A percentile compares a stretch with the other conserved stretches of the same genome.
Conservation (phyloP, 148 eudicot species). For the Silene conica region DNA sequence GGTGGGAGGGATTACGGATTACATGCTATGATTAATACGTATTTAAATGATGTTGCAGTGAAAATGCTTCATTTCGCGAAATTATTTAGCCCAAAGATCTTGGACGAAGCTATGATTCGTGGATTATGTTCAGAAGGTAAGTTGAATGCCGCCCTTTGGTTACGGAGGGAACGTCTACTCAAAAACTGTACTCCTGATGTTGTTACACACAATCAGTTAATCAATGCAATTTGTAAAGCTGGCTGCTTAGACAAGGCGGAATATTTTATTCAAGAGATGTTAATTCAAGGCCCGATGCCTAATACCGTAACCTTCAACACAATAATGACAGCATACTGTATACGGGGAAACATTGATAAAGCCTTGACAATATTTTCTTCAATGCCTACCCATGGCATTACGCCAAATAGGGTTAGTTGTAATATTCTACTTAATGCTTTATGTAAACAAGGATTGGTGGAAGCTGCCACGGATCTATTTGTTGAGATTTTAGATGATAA, state of each 20-base stretch:
- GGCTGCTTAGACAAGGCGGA: slow-evolving; percentile 60
- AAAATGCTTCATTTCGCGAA: slow-evolving; percentile 38
- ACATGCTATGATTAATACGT: no score
- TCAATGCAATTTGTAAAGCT: slow-evolving; percentile 58
- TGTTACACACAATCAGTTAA: slow-evolving; percentile 60
- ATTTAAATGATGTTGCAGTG: slow-evolving; percentile 37
- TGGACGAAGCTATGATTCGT: slow-evolving; percentile 36
- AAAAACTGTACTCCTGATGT: slow-evolving; percentile 49
- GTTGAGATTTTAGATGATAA: slow-evolving; percentile 37
- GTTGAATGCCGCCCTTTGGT: slow-evolving; percentile 47
- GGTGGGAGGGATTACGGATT: no score
- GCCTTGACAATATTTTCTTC: slow-evolving; percentile 57
- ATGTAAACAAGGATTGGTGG: slow-evolving; percentile 61
- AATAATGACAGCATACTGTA: slow-evolving; percentile 62
- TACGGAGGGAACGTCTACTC: slow-evolving; percentile 41
- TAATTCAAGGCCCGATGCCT: slow-evolving; percentile 50
- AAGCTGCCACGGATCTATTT: slow-evolving; percentile 54
- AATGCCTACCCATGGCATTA: slow-evolving; percentile 42
- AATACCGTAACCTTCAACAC: slow-evolving; percentile 62
- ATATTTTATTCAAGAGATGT: slow-evolving; percentile 60
- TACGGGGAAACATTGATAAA: slow-evolving; percentile 44
- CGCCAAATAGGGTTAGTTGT: slow-evolving; percentile 58
- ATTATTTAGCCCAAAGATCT: slow-evolving; percentile 11
- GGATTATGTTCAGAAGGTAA: slow-evolving; percentile 59
- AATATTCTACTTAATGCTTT: slow-evolving; percentile 74